Evolutionary conservation across 257 asterid genomes (phyloP).

Genomic region (Galeopsis tetrahit): DNA sequence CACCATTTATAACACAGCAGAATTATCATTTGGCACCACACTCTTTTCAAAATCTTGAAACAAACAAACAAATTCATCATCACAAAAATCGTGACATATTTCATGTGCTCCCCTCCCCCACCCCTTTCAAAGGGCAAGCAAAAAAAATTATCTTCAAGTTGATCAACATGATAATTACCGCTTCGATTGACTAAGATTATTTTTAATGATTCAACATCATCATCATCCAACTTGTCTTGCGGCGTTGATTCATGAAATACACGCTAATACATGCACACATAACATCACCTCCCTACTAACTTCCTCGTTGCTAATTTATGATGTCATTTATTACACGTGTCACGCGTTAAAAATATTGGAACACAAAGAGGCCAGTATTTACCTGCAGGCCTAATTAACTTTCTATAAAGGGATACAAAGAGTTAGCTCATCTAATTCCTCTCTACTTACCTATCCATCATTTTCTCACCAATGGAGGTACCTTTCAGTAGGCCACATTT

Average conservation of each 20-base stretch:
- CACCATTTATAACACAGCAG: too few species aligned
- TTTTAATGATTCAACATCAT: background rate
- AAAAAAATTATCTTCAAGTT: conserved; percentile 18
- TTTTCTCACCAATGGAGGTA: conserved; percentile 54
- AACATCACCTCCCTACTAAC: conserved; percentile 5
- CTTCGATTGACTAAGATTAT: conserved; percentile 10
- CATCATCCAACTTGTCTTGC: conserved; percentile 12
- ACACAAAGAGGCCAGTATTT: too few species aligned
- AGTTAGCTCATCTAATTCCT: conserved; percentile 52
- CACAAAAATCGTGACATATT: conserved; percentile 10
- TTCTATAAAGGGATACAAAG: background rate
- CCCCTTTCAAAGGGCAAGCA: conserved; percentile 17
- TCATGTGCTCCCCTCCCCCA: conserved; percentile 26
- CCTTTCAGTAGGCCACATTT: conserved; percentile 37
- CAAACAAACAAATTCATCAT: background rate
- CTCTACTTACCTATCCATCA: conserved; percentile 19
- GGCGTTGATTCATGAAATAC: conserved; percentile 27
- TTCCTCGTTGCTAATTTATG: too few species aligned
- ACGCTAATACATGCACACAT: conserved; percentile 34
- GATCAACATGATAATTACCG: conserved; percentile 33
- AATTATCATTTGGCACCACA: background rate
- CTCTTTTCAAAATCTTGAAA: conserved; percentile 14
- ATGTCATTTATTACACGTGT: background rate
- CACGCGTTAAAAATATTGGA: too few species aligned
- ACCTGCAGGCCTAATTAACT: background rate